Evolutionary conservation across 1,139 yeast genomes (phyloP), one percentile per base, ranked within the genome.

Genomic region (Geotrichum bryndzae): DNA sequence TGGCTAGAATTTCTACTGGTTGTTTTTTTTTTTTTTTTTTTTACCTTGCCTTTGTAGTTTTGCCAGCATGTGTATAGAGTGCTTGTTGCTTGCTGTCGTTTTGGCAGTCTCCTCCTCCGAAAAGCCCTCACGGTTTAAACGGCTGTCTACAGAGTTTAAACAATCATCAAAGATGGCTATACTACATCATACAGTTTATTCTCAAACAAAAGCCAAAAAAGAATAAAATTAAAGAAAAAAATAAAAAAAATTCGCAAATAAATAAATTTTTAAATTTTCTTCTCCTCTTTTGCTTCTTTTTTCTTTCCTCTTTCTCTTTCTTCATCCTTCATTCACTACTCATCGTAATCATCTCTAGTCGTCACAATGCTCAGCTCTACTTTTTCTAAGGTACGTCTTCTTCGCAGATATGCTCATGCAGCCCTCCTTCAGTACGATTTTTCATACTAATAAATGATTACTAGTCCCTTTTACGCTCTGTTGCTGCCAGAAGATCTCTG

Each of bases 401-500:
- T 41, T 41, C 22, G 22, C 22, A 41, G 4, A 13, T n/a, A n/a
- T 22, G 46, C n/a, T 18, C n/a, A 18, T 41, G 46, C n/a, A n/a
- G 46, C 41, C 11, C 41, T 6, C 13, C 11, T 41, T 41, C 46
- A 18, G 5, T 41, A 15, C 41, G 13, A 35, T 8, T 15, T 8
- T 35, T 3, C 41, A 35, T 35, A 41, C 46, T 41, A 41, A 41
- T n/a, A n/a, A 6, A 15, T 41, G 2, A 35, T 27, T 27, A 3
- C 46, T 33, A 60, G 56, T 56, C 62, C 38, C 38, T 57, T 48
- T 60, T 64, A 27, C 65, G 64, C 46, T 50, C 66, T 33, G n/a
- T 65, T 57, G 64, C 64, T 51, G 59, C 66, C 56, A 67, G 63
- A 64, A 65, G 70, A 57, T 60, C 66, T 50, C 58, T 67, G 55